Evolutionary conservation across 495 filamentous ascomycete genomes (phyloP).

Genomic region (Xylaria scruposa): DNA sequence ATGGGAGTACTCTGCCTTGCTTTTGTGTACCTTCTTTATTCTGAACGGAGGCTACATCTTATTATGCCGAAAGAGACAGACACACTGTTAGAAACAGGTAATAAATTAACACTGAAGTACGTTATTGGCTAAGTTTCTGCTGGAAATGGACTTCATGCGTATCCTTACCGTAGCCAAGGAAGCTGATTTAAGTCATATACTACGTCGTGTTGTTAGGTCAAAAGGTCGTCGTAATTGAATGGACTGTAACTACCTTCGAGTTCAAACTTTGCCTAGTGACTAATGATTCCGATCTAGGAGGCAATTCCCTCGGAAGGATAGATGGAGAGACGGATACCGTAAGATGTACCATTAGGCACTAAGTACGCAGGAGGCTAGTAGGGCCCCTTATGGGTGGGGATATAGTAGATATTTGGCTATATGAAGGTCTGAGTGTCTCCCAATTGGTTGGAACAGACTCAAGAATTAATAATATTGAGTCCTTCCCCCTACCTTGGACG

Average conservation of each 20-base stretch:
- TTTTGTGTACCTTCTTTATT: not conserved
- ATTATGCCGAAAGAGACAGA: not conserved
- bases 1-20: not conserved
- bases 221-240: not conserved
- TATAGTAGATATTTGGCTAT: no score
- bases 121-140: not conserved
- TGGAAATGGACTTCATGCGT: not conserved
- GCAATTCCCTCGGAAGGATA: no score
- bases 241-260: not conserved
- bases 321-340: no score
- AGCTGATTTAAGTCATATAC: not conserved
- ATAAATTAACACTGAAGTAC: not conserved
- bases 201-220: not conserved
- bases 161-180: not conserved
- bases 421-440: no score
- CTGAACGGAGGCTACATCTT: not conserved
- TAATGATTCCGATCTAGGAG: no score
- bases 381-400: no score
- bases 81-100: not conserved
- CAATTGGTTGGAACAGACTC: no score
- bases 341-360: no score
- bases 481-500: no score
- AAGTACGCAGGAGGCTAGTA: no score
- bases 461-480: no score
- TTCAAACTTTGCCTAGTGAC: no score